A percentile compares a stretch with the other conserved stretches of the same genome.
phyloP scores from a whole-genome alignment of 2,329 filamentous ascomycete species.

The Beauveria caledonica region DNA sequence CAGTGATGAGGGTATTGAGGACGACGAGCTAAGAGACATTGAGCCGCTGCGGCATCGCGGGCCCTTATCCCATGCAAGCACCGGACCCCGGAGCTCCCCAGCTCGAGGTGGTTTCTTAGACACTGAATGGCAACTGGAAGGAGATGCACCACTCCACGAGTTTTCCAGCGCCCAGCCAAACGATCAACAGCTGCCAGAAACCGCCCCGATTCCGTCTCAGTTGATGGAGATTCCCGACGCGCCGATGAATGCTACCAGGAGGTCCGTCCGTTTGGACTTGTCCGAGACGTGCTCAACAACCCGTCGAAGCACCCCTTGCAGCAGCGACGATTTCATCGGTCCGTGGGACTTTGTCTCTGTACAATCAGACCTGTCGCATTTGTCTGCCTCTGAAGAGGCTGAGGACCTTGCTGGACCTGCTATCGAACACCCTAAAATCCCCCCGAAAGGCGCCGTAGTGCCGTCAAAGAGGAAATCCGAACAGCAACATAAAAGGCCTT shows the following conservation, averaged over 20 bases:
- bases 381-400: neutral
- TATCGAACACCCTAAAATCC: neutral
- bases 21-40: conserved; percentile 13
- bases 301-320: conserved; percentile 17
- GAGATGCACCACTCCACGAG: conserved; percentile 13
- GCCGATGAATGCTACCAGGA: neutral
- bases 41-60: conserved; percentile 12
- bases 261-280: conserved; percentile 20
- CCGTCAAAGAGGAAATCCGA: neutral
- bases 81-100: conserved; percentile 16
- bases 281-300: conserved; percentile 29
- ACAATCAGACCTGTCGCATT: neutral
- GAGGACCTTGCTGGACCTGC: neutral
- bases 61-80: neutral
- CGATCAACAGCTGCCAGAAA: conserved; percentile 22
- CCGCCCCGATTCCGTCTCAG: conserved; percentile 19
- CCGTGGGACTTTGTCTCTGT: neutral
- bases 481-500: neutral
- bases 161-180: conserved; percentile 22
- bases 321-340: neutral
- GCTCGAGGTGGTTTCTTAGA: conserved; percentile 11
- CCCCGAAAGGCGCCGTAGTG: neutral
- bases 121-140: conserved; percentile 19
- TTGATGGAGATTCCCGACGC: neutral
- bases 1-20: neutral